Conservation (phyloP, 176 grass and related monocot species). For the Oryza glumipatula region DNA sequence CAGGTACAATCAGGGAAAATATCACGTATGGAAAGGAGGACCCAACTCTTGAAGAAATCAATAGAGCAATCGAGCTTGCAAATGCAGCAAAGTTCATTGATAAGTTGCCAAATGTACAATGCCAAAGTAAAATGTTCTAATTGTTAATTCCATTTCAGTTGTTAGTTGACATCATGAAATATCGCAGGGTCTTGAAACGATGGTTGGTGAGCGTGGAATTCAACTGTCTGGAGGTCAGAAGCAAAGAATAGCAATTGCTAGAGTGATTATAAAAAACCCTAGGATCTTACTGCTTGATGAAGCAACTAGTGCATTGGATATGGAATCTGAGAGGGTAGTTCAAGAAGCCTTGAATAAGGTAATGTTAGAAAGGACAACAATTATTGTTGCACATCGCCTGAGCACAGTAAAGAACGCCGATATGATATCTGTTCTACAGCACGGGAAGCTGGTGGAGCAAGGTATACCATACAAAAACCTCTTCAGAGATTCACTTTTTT, state of each 20-base stretch:
- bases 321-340: slow-evolving; percentile 80
- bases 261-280: slow-evolving; percentile 80
- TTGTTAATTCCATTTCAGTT: slow-evolving; percentile 16
- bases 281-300: slow-evolving; percentile 90
- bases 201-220: slow-evolving; percentile 83
- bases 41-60: slow-evolving; percentile 62
- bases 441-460: slow-evolving; percentile 90
- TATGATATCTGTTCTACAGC: slow-evolving; percentile 74
- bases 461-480: slow-evolving; percentile 49
- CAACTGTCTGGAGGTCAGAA: slow-evolving; percentile 93
- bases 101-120: slow-evolving; percentile 79
- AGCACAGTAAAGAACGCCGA: slow-evolving; percentile 85
- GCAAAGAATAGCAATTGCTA: slow-evolving; percentile 92
- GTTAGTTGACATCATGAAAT: slow-evolving; percentile 25
- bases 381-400: slow-evolving; percentile 86
- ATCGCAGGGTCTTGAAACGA: slow-evolving; percentile 70
- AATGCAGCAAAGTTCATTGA: slow-evolving; percentile 87
- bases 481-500: background rate
- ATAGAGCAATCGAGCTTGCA: slow-evolving; percentile 58
- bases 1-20: slow-evolving; percentile 76
- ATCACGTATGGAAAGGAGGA: slow-evolving; percentile 76
- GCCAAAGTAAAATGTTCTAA: slow-evolving; percentile 8
- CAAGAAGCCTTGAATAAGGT: slow-evolving; percentile 82
- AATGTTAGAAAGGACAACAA: slow-evolving; percentile 81
- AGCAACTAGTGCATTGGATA: slow-evolving; percentile 88